Conservation (phyloP, 2,329 filamentous ascomycete species). For the Pestalotiopsis sp. region DNA sequence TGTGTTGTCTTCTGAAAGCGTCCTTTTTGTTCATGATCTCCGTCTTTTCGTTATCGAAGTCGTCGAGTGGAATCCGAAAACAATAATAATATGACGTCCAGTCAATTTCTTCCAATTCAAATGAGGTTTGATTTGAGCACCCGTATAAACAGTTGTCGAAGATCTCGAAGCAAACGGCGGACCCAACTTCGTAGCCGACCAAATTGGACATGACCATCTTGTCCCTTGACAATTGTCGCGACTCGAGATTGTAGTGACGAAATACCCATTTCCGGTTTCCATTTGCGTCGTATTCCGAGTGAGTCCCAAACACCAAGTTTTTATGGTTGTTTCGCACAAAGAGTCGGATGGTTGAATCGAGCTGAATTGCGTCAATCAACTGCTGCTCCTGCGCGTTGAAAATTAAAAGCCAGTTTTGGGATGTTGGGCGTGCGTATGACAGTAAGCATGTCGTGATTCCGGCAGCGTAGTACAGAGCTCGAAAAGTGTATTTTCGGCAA, state of each 20-base stretch:
- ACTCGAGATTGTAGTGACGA: conserved; percentile 50
- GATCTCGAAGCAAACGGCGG: conserved; percentile 73
- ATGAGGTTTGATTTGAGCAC: conserved; percentile 66
- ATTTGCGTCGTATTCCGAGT: conserved; percentile 54
- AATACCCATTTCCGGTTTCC: conserved; percentile 67
- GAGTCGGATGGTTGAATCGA: conserved; percentile 55
- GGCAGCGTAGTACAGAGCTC: conserved; percentile 58
- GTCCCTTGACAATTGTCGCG: conserved; percentile 39
- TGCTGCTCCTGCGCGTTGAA: conserved; percentile 43
- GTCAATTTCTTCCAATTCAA: conserved; percentile 64
- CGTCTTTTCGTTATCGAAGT: conserved; percentile 40
- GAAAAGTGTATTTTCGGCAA: conserved; percentile 47
- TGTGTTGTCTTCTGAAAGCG: conserved; percentile 68
- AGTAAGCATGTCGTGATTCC: conserved; percentile 61
- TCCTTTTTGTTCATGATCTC: conserved; percentile 45
- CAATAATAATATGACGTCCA: conserved; percentile 73
- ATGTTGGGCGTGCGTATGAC: conserved; percentile 39
- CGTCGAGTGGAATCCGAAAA: conserved; percentile 60
- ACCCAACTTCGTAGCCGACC: conserved; percentile 66
- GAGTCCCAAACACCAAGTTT: conserved; percentile 69
- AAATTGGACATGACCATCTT: conserved; percentile 59
- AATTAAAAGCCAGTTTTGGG: conserved; percentile 55
- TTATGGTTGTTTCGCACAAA: conserved; percentile 67
- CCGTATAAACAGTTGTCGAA: conserved; percentile 69
- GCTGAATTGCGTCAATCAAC: conserved; percentile 42